Evolutionary conservation across 2,329 filamentous ascomycete genomes (phyloP), one percentile per base, ranked within the genome.

Genomic region (Fusarium brevicatenulatum): DNA sequence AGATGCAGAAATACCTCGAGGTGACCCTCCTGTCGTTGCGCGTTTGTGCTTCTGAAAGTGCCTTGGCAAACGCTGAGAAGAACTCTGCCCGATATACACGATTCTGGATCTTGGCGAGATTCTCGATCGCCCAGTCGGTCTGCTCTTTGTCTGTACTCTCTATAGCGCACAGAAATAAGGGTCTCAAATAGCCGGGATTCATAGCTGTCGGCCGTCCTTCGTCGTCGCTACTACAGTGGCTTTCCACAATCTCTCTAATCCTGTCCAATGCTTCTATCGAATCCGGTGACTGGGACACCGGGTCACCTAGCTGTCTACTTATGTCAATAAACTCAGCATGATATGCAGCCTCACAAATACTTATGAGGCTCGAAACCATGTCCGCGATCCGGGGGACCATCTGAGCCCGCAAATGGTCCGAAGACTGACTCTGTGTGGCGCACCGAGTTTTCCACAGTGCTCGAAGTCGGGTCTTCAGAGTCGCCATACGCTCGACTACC

Each of bases 1-100:
- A 61, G 18, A 61, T 55, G 5, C 57, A 61, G 23, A 61, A 61
- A 61, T 61, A 61, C 4, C 57, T 42, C 5, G 57, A 61, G 3
- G 57, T 61, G 1, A 61, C 57, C n/a, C 57, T 39, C 11, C 57
- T 61, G 10, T 12, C 47, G 1, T 61, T 36, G 4, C 37, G 2
- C 1, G 21, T 25, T 28, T 61, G 57, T 43, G 57, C 57, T 2
- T 61, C 47, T 7, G 47, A 61, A 12, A 55, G 57, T 1, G 47
- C 47, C 1, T 55, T 61, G 0, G 57, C 37, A 21, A 61, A 61
- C 2, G 8, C 13, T 1, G 37, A 61, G 21, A 61, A 61, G 3
- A 61, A 61, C 16, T 36, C 57, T 10, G 30, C 47, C 2, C 37
- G 37, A 19, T 61, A 55, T 8, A 55, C 40, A 28, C 18, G 47